Conservation (phyloP, 495 filamentous ascomycete genomes). For the Pyronema omphalodes region DNA sequence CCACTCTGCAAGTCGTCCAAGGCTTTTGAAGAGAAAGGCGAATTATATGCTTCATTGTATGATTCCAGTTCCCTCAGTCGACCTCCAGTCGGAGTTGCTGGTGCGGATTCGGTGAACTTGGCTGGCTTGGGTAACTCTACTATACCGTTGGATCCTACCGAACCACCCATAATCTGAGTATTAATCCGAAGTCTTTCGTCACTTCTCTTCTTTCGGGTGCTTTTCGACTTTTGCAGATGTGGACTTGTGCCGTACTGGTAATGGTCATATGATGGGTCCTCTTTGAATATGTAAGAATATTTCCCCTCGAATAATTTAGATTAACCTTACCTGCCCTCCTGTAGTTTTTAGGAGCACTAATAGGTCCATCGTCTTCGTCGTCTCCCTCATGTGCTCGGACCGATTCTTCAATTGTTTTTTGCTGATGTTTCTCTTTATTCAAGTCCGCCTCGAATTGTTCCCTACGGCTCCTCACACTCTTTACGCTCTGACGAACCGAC, state of each 20-base stretch:
- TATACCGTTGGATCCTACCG: background rate
- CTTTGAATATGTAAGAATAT: conserved; percentile 9
- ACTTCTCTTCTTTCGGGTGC: conserved; percentile 12
- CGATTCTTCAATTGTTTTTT: conserved; percentile 13
- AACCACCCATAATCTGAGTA: background rate
- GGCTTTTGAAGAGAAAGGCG: no score
- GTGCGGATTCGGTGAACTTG: conserved; percentile 1
- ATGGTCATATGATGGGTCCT: conserved; percentile 16
- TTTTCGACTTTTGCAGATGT: conserved; percentile 14
- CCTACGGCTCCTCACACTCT: conserved; percentile 19
- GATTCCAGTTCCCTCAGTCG: background rate
- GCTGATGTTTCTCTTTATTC: conserved; percentile 12
- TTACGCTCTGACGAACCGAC: conserved; percentile 20
- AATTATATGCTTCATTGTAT: background rate
- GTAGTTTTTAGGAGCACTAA: background rate
- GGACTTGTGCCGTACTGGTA: conserved; percentile 19
- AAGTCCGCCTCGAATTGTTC: conserved; percentile 22
- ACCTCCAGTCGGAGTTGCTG: conserved; percentile 2
- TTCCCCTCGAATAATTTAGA: conserved; percentile 12
- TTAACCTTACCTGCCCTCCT: conserved; percentile 7
- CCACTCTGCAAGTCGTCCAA: background rate
- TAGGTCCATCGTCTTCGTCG: background rate
- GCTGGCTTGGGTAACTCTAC: background rate
- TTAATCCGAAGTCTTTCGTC: background rate
- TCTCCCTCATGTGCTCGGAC: conserved; percentile 18